Evolutionary conservation across 164 flowering plant species (phyloP).

Genomic region (Nymphaea colorata): DNA sequence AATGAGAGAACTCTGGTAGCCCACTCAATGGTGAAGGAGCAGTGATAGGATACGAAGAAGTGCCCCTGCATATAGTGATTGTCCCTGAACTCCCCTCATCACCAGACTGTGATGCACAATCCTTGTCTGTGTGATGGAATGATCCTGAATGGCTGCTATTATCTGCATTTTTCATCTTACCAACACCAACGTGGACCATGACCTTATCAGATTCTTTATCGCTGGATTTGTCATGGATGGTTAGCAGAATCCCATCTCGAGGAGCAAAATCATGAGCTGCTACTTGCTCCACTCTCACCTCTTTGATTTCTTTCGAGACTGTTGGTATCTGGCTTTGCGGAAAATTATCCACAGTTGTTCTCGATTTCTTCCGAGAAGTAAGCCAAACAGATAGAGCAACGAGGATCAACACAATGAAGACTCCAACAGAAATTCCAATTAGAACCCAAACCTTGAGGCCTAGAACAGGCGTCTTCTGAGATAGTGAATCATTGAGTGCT

Average conservation of each 20-base stretch:
- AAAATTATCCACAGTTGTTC: conserved; percentile 22
- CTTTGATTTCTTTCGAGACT: conserved; percentile 64
- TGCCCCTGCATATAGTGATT: conserved; percentile 19
- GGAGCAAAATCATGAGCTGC: conserved; percentile 22
- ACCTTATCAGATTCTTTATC: conserved; percentile 54
- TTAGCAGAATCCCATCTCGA: conserved; percentile 25
- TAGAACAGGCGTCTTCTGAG: conserved; percentile 37
- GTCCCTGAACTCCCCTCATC: conserved; percentile 33
- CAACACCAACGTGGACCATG: conserved; percentile 23
- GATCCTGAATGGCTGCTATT: conserved; percentile 50
- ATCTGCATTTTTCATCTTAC: conserved; percentile 31
- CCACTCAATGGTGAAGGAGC: conserved; percentile 67
- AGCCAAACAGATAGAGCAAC: conserved; percentile 40
- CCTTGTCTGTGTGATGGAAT: conserved; percentile 45
- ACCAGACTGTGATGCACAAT: conserved; percentile 39
- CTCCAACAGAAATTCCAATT: conserved; percentile 38
- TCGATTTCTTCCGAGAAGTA: conserved; percentile 47
- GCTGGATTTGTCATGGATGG: conserved; percentile 32
- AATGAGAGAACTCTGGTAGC: conserved; percentile 77
- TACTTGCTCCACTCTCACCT: conserved; percentile 52
- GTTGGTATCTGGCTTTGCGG: conserved; percentile 37
- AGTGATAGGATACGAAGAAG: conserved; percentile 33
- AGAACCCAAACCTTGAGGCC: conserved; percentile 67
- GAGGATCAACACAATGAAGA: conserved; percentile 41
- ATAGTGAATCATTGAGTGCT: conserved; percentile 31